Base-by-base conservation (phyloP, 148 eudicot species). In the Cornus suecica region DNA sequence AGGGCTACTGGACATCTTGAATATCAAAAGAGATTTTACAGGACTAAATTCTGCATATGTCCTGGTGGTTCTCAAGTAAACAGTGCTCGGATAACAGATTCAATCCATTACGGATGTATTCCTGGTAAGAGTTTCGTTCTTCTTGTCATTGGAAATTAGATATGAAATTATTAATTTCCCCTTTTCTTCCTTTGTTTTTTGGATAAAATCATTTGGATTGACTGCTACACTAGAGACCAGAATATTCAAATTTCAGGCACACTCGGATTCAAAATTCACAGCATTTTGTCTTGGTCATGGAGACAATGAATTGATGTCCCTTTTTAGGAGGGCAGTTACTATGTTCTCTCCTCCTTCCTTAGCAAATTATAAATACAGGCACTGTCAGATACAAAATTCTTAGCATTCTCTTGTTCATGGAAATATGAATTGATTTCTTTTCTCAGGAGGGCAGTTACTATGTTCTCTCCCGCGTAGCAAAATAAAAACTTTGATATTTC, bases 21-120 rank as follows among this genome's bases (percentile, higher is more conserved):
- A 67, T 86, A 86, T 83, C 91, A 88, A 74, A 86, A 86, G 80
- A 83, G 82, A 32, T 84, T 88, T 72, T 86, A 86, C 75, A 77
- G 81, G 74, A 83, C 80, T 74, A 88, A 88, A 74, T 88, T 83
- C 71, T 88, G 92, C 81, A 83, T 86, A 77, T 88, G 90, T 62
- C 92, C 92, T 67, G 89, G 92, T 81, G 92, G 92, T 68, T 88
- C 92, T 42, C 89, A 88, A 78, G 92, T 88, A 64, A 88, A 88
- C 79, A 88, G 92, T 81, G 90, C 90, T 41, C 92, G 88, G 60
- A 84, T 88, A 75, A 74, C 86, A 10, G 90, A 86, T 78, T 88
- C 92, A 63, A 88, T 88, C 73, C 92, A 88, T 76, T 88, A 88
- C 83, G 92, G 89, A 66, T 88, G 92, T 77, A 84, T 86, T 79